Conservation (phyloP, 768 basidiomycete genomes). For the Calocybe gangraenosa region DNA sequence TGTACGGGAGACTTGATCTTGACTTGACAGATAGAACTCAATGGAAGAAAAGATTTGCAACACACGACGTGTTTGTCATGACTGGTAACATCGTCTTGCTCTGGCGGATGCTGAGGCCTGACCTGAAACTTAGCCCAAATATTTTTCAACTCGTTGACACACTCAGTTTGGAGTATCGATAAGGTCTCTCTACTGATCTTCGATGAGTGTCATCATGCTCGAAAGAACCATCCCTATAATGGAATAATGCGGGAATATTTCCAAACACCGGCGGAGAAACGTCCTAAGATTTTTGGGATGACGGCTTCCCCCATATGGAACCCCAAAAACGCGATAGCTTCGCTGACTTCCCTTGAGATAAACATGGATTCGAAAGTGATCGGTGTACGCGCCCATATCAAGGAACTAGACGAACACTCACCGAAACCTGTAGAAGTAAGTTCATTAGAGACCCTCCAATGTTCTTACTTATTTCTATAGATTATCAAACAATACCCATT, state of each 20-base stretch:
- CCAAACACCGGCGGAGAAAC: slow-evolving; percentile 32
- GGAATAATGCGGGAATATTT: slow-evolving; percentile 69
- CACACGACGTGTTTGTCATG: slow-evolving; percentile 78
- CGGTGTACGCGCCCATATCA: slow-evolving; percentile 64
- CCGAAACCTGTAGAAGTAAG: slow-evolving; percentile 66
- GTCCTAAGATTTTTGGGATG: slow-evolving; percentile 92
- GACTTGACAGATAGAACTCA: slow-evolving; percentile 60
- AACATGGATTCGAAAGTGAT: slow-evolving; percentile 74
- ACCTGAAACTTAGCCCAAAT: slow-evolving; percentile 58
- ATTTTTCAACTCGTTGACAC: slow-evolving; percentile 73
- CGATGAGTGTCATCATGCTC: slow-evolving; percentile 80
- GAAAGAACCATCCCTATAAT: slow-evolving; percentile 75
- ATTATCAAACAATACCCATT: slow-evolving; percentile 52
- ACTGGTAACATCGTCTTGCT: slow-evolving; percentile 48
- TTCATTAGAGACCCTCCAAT: background rate
- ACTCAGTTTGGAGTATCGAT: slow-evolving; percentile 75
- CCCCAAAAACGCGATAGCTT: slow-evolving; percentile 59
- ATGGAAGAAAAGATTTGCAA: slow-evolving; percentile 62
- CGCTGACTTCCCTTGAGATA: slow-evolving; percentile 59
- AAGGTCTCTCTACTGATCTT: slow-evolving; percentile 70
- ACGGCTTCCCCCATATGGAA: slow-evolving; percentile 91
- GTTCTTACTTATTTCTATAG: slow-evolving; percentile 28
- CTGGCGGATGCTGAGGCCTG: background rate
- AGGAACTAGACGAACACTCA: slow-evolving; percentile 59
- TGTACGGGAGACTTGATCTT: slow-evolving; percentile 69